Base-by-base conservation (phyloP, 2,329 filamentous ascomycete genomes). In the Aureobasidium lini region DNA sequence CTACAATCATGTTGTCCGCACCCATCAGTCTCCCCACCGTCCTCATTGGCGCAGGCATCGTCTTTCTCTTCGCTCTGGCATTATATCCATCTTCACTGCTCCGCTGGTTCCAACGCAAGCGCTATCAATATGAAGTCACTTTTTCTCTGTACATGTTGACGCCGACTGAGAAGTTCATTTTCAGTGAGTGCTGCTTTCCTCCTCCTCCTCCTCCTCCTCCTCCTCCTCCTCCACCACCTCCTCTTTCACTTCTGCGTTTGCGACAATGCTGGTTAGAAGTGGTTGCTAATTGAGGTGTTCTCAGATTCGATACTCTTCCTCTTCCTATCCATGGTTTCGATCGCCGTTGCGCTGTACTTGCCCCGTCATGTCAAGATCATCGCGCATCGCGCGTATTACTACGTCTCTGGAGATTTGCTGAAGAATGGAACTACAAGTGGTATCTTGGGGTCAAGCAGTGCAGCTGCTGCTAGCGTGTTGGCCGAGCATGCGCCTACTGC, bases 81-180 rank as follows among this genome's bases (percentile, higher is more conserved):
- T 66, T 78, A 68, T 69, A 78, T 40, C 74, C 82, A 10, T 77
- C 79, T 29, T 75, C 76, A 34, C 71, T 95, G 68, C 83, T 89
- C 65, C 86, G 87, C 73, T 96, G 92, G 90, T 81, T 97, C 66
- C 86, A 91, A 75, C 84, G 92, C 75, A 99, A 99, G 82, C 86
- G 92, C 73, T 96, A 97, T 80, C 94, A 97, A 79, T 91, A 97
- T 72, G 94, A 99, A 78, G 93, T 97, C 73, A 96, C 93, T 11
- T 94, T 95, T 75, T 88, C 89, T 62, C 83, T 97, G 29, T 97
- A 99, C 81, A 97, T 99, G 89, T 87, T 96, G 68, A 96, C 92
- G 39, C 88, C 91, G 1, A 91, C 88, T 56, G 94, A 99, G 79
- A 96, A 96, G 75, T 93, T 96, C 76, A 87, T 96, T 68, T 95